phyloP scores from a whole-genome alignment of 176 grass and related monocot genomes.

The Triticum aestivum region DNA sequence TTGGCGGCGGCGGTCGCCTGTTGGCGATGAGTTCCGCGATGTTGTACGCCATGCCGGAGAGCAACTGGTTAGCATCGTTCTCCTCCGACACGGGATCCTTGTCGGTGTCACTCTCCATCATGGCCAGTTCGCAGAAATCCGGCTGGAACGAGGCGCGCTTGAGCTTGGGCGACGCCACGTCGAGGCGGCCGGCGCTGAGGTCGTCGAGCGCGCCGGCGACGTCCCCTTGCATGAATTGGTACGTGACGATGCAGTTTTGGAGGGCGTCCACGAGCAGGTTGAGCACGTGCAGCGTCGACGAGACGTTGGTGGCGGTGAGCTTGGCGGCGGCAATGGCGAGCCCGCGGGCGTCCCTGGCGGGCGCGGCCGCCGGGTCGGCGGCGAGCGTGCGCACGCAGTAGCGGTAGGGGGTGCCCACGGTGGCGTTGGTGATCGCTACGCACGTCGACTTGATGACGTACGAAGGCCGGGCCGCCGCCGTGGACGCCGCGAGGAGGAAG shows the following conservation, averaged over 20 bases:
- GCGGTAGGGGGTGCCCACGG: neutral
- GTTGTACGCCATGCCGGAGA: neutral
- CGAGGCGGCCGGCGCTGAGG: neutral
- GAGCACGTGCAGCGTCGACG: neutral
- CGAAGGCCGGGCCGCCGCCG: neutral
- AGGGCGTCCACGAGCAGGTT: neutral
- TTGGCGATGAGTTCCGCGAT: neutral
- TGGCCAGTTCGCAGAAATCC: neutral
- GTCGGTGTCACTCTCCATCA: neutral
- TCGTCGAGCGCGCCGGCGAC: neutral
- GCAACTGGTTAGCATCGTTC: neutral
- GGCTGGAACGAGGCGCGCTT: neutral
- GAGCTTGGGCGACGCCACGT: neutral
- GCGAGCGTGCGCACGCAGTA: slow-evolving; percentile 26
- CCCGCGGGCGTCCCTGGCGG: neutral
- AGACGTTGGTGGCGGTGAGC: slow-evolving; percentile 3
- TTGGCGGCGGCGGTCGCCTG: neutral
- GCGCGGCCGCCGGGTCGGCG: neutral
- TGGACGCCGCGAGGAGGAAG: neutral
- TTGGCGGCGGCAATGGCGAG: slow-evolving; percentile 31
- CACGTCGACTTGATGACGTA: neutral
- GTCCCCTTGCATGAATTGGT: neutral
- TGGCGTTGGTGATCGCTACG: no score
- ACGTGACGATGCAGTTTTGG: neutral
- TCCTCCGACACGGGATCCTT: neutral